These are phyloP conservation scores for Leptographium procerum DNA, from an alignment of 2,329 filamentous ascomycete genomes.

Conservation along the genomic window DNA sequence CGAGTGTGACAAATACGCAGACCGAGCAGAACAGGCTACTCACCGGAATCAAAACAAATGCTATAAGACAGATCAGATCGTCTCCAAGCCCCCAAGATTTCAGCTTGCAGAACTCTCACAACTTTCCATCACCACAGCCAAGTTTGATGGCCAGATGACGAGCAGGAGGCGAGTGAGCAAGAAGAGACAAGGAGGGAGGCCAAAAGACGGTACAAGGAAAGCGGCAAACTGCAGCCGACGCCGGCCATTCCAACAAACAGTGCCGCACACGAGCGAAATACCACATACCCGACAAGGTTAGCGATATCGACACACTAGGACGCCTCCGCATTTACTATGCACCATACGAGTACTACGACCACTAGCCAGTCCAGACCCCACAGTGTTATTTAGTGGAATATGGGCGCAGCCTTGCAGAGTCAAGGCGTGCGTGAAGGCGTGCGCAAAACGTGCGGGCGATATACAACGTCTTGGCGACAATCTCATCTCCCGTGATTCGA, in stretches of 20 bases:
- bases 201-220: neutral
- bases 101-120: neutral
- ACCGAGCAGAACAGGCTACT: neutral
- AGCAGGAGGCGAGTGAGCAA: neutral
- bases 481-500: too few relatives aligned
- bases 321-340: neutral
- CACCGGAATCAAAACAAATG: neutral
- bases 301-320: neutral
- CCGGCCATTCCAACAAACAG: neutral
- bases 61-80: too few relatives aligned
- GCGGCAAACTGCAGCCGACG: neutral
- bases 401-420: too few relatives aligned
- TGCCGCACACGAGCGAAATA: neutral
- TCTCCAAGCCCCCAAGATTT: neutral
- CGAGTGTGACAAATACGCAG: neutral
- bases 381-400: neutral
- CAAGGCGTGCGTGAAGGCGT: too few relatives aligned
- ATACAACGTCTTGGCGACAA: neutral
- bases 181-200: neutral
- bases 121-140: neutral
- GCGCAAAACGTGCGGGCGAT: neutral
- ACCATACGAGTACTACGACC: too few relatives aligned
- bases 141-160: neutral
- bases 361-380: neutral
- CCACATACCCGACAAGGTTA: neutral